Base-by-base conservation (phyloP, 2,329 filamentous ascomycete genomes). In the Zalaria obscura region DNA sequence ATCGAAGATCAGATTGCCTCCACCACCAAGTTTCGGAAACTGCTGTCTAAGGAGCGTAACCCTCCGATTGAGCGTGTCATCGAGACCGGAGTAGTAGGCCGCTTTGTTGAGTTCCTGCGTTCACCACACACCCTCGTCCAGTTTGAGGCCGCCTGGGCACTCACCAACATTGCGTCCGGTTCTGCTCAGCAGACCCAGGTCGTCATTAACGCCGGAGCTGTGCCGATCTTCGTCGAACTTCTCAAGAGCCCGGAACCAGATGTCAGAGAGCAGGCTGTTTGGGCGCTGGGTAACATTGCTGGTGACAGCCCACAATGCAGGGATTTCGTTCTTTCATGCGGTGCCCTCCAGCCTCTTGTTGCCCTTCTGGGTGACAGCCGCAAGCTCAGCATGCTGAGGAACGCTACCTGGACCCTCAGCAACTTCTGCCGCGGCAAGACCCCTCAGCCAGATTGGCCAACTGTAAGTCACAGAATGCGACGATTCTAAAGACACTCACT, bases 371-470 rank as follows among this genome's bases (percentile, higher is more conserved):
- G 89, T 41, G 91, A 98, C 64, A 95, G 91, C 70, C 87, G 91
- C 58, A 98, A 98, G 74, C 72, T 98, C 44, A 96, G 88, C 75
- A 98, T 98, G 91, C 80, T 98, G 40, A 78, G 91, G 53, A 98
- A 98, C 62, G 91, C 91, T 31, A 98, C 91, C 25, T 98, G 91
- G 91, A 98, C 91, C 36, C 71, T 98, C 43, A 96, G 91, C 75
- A 98, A 98, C 73, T 98, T 98, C 70, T 98, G 91, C 71, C 86
- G 91, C 72, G 91, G 91, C 67, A 98, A 98, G 77, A 95, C 89
- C 5, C 91, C 91, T 40, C 91, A 98, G 69, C 91, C 91, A 37
- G 91, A 98, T 61, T 98, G 91, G 91, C 78, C 79, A 59, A 95
- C 86, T 32, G 87, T 94, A 73, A 66, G 85, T 73, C 3, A 25